Percentiles rank a stretch among this genome's conserved stretches.
Conservation (phyloP, 768 basidiomycete species). For the Lentinula edodes region DNA sequence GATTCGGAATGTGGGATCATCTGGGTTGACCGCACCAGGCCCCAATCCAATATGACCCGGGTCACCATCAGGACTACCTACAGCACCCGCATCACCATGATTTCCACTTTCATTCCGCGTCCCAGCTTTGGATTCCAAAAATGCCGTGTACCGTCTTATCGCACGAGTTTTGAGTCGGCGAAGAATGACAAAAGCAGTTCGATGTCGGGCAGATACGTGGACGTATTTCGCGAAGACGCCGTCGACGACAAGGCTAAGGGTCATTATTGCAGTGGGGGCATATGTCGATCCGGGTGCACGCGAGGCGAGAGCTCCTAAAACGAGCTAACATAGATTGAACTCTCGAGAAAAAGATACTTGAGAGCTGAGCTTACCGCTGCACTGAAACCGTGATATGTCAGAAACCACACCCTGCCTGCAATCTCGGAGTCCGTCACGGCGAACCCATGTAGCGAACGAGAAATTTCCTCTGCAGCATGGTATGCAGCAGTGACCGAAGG, state of each 20-base stretch:
- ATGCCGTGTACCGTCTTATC: background rate
- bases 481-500: slow-evolving; percentile 1
- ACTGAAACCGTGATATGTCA: slow-evolving; percentile 6
- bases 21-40: background rate
- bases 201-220: slow-evolving; percentile 1
- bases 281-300: background rate
- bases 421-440: background rate
- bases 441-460: background rate
- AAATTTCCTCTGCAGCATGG: slow-evolving; percentile 1
- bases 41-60: background rate
- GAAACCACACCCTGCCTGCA: slow-evolving; percentile 4
- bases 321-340: background rate
- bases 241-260: slow-evolving; percentile 2
- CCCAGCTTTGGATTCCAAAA: background rate
- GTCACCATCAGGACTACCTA: background rate
- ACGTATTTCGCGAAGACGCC: slow-evolving; percentile 3
- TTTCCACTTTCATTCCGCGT: background rate
- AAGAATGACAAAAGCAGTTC: background rate
- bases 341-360: background rate
- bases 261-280: slow-evolving; percentile 4
- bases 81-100: background rate
- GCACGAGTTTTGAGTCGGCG: slow-evolving; percentile 2
- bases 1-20: background rate
- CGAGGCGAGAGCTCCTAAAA: background rate
- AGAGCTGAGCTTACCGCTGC: background rate